phyloP scores from a whole-genome alignment of 1,284 basidiomycete genomes.

The Mycena sp. region DNA sequence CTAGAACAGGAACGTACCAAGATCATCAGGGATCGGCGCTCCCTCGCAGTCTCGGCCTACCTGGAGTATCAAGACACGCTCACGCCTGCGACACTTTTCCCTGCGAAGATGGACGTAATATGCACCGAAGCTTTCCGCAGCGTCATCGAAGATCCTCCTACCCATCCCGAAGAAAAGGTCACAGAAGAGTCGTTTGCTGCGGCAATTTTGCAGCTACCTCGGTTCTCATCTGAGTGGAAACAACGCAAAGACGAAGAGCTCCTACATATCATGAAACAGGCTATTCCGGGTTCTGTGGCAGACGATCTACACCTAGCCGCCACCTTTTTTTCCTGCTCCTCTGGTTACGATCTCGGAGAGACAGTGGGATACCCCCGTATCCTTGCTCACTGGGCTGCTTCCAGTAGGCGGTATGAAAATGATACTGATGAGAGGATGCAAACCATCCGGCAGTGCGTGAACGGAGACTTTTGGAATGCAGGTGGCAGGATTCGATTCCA shows the following conservation, averaged over 20 bases:
- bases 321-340: slow-evolving; percentile 12
- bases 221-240: slow-evolving; percentile 7
- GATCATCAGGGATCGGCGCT: slow-evolving; percentile 8
- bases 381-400: not conserved
- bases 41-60: slow-evolving; percentile 2
- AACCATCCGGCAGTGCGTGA: not conserved
- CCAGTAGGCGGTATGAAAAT: not conserved
- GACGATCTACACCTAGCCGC: slow-evolving; percentile 15
- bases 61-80: not conserved
- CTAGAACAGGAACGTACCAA: not conserved
- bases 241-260: slow-evolving; percentile 13
- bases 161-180: slow-evolving; percentile 17
- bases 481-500: not conserved
- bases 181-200: slow-evolving; percentile 18
- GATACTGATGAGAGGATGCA: not conserved
- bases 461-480: slow-evolving; percentile 14
- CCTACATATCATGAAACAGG: slow-evolving; percentile 12
- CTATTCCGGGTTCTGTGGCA: not conserved
- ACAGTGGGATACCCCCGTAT: slow-evolving; percentile 13
- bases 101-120: slow-evolving; percentile 12
- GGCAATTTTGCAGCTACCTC: slow-evolving; percentile 3
- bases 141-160: slow-evolving; percentile 16
- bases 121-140: slow-evolving; percentile 17
- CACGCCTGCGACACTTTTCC: not conserved
- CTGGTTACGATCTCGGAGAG: not conserved